These are phyloP conservation scores for Polygonum aviculare DNA, from an alignment of 148 eudicot genomes.

Conservation along the genomic window DNA sequence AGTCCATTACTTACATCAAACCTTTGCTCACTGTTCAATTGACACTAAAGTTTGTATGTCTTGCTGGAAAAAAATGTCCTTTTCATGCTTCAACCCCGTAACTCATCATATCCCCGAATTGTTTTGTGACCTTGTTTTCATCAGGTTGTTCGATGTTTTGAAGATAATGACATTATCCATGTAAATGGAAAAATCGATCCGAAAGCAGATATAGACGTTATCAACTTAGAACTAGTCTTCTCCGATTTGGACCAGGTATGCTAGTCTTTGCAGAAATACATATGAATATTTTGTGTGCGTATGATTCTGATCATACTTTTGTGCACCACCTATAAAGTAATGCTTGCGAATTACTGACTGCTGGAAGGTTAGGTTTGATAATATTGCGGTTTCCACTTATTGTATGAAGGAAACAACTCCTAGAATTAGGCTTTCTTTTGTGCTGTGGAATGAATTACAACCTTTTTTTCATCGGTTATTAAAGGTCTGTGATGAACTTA, in stretches of 20 bases:
- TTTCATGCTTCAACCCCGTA: conserved; percentile 1
- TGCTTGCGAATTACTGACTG: not conserved
- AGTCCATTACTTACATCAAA: not conserved
- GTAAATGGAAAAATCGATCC: conserved; percentile 95
- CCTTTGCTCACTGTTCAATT: not conserved
- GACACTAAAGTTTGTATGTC: not conserved
- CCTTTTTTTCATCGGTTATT: not conserved
- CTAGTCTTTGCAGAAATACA: not conserved
- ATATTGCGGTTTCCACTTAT: not conserved
- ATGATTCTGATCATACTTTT: conserved; percentile 1
- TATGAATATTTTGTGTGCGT: not conserved
- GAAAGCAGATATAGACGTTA: conserved; percentile 84
- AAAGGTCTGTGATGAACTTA: not conserved
- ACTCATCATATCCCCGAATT: not conserved
- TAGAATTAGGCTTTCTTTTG: not conserved
- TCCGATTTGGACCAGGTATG: conserved; percentile 94
- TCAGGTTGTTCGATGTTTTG: conserved; percentile 99
- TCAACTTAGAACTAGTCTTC: conserved; percentile 82
- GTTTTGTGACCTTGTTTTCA: conserved; percentile 4
- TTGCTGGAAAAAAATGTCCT: not conserved
- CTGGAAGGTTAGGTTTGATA: not conserved
- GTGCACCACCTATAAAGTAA: not conserved
- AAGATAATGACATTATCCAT: conserved; percentile 94
- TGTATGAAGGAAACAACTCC: not conserved
- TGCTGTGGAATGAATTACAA: not conserved